phyloP scores from a whole-genome alignment of 1,284 basidiomycete species.

The Cryptococcus floricola region DNA sequence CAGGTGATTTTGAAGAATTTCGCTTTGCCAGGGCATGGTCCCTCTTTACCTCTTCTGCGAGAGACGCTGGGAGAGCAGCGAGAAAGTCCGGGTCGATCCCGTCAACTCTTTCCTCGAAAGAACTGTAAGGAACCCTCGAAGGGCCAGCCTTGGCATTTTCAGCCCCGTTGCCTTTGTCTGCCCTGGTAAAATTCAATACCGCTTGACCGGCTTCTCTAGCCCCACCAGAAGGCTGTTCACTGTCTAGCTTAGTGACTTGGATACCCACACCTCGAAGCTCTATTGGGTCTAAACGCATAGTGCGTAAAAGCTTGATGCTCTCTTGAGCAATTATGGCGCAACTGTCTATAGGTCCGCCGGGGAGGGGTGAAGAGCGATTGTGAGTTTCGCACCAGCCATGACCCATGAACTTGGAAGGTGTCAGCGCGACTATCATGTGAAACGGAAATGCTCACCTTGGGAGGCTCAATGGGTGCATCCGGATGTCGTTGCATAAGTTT shows the following conservation, averaged over 20 bases:
- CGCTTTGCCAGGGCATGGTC: constrained; percentile 14
- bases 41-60: constrained; percentile 32
- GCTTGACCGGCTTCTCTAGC: constrained; percentile 30
- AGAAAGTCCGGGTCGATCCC: constrained; percentile 42
- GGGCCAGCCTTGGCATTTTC: background rate
- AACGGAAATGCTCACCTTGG: constrained; percentile 62
- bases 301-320: constrained; percentile 69
- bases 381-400: constrained; percentile 83
- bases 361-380: constrained; percentile 66
- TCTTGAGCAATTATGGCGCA: constrained; percentile 67
- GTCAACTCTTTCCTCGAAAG: constrained; percentile 3
- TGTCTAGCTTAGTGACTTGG: constrained; percentile 83
- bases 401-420: constrained; percentile 69
- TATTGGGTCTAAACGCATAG: constrained; percentile 70
- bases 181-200: constrained; percentile 22
- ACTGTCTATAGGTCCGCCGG: constrained; percentile 68
- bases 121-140: background rate
- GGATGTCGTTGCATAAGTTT: constrained; percentile 87
- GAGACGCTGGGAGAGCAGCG: constrained; percentile 32
- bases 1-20: background rate
- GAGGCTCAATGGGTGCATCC: constrained; percentile 81
- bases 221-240: constrained; percentile 16
- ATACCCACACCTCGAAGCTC: constrained; percentile 93
- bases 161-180: background rate
- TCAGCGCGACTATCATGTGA: background rate